phyloP scores from a whole-genome alignment of 73 alveolate species.

The Tetrahymena malaccensis region DNA sequence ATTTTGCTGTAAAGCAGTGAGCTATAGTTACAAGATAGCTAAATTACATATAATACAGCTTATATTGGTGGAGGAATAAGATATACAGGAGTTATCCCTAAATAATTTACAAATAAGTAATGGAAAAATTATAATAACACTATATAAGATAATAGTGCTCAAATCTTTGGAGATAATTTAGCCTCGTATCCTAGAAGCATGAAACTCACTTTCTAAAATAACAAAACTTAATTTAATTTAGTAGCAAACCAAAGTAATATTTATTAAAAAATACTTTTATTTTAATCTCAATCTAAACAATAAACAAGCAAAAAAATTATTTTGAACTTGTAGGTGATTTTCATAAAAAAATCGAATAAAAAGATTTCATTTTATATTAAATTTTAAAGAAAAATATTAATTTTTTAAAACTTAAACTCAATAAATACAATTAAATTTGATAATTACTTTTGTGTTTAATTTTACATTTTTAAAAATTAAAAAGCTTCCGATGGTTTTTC shows the following conservation, averaged over 20 bases:
- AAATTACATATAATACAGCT: not conserved
- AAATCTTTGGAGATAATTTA: not conserved
- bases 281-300: too few relatives aligned
- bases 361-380: too few relatives aligned
- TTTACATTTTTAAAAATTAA: not conserved
- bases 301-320: too few relatives aligned
- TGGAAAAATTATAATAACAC: not conserved
- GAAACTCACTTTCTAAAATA: not conserved
- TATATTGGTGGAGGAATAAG: not conserved
- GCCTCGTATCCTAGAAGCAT: not conserved
- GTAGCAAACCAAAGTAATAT: not conserved
- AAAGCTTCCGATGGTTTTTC: not conserved
- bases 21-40: not conserved
- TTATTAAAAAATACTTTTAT: not conserved
- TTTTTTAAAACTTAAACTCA: too few relatives aligned
- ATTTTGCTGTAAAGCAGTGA: not conserved
- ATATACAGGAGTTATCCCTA: not conserved
- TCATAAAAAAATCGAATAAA: too few relatives aligned
- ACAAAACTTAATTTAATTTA: not conserved
- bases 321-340: too few relatives aligned
- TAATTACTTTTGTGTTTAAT: too few relatives aligned
- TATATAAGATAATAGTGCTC: not conserved
- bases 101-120: not conserved
- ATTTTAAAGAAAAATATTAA: too few relatives aligned
- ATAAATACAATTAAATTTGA: too few relatives aligned